These are phyloP conservation scores for Fusarium agapanthi DNA, from an alignment of 2,329 filamentous ascomycete species.

Conservation along the genomic window DNA sequence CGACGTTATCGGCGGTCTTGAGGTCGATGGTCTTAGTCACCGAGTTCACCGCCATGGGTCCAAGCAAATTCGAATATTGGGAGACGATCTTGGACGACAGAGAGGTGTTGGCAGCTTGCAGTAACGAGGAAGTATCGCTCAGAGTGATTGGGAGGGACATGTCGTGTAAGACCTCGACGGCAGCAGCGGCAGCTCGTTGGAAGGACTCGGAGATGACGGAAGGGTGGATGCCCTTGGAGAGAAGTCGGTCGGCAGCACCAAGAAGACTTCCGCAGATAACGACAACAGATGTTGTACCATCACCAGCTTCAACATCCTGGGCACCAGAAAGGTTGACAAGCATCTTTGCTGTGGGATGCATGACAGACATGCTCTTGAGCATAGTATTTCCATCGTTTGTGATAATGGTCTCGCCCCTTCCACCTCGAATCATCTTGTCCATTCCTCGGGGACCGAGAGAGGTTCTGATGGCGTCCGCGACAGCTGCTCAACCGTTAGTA, in stretches of 20 bases:
- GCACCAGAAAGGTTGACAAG: constrained; percentile 95
- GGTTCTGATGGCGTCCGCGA: constrained; percentile 96
- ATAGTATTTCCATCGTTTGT: constrained; percentile 99
- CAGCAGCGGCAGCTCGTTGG: constrained; percentile 89
- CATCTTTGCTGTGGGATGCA: constrained; percentile 99
- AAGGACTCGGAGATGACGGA: constrained; percentile 98
- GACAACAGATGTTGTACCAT: constrained; percentile 97
- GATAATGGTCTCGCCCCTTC: constrained; percentile 97
- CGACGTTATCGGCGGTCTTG: constrained; percentile 95
- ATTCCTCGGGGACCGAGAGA: constrained; percentile 96
- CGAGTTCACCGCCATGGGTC: constrained; percentile 97
- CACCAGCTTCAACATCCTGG: constrained; percentile 97
- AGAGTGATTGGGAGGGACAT: constrained; percentile 96
- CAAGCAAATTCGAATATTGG: constrained; percentile 92
- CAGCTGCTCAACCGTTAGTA: constrained; percentile 65
- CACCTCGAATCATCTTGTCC: constrained; percentile 99
- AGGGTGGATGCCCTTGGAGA: constrained; percentile 94
- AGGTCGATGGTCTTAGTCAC: constrained; percentile 96
- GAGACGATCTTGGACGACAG: constrained; percentile 99
- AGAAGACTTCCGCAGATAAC: constrained; percentile 96
- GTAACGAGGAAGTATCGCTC: constrained; percentile 84
- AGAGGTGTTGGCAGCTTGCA: constrained; percentile 96
- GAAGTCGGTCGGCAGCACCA: constrained; percentile 89
- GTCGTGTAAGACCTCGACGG: constrained; percentile 88
- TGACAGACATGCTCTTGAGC: constrained; percentile 98